Evolutionary conservation across 2,329 filamentous ascomycete genomes (phyloP).

Genomic region (Ophiocordyceps camponoti-rufipedis): DNA sequence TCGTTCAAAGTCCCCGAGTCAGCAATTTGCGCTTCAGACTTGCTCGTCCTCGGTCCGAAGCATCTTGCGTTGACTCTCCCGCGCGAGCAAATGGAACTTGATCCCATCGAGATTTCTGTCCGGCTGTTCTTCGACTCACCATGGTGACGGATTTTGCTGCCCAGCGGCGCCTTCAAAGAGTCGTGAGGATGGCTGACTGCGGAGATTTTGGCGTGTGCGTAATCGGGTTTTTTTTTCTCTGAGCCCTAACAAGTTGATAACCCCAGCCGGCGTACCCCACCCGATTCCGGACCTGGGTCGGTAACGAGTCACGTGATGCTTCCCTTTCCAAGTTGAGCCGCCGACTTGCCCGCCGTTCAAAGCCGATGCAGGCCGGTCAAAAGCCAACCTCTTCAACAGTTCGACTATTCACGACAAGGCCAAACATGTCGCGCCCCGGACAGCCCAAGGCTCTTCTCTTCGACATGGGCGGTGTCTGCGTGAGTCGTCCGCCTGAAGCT

Average conservation of each 20-base stretch:
- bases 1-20: constrained; percentile 91
- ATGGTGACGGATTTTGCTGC: constrained; percentile 43
- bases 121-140: constrained; percentile 38
- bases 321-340: neutral
- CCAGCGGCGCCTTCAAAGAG: constrained; percentile 16
- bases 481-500: constrained; percentile 36
- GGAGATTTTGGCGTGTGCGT: constrained; percentile 20
- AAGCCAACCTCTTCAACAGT: too few relatives aligned
- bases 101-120: constrained; percentile 12
- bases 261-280: neutral
- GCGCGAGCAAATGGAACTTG: constrained; percentile 25
- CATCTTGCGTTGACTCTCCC: constrained; percentile 86
- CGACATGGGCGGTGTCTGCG: constrained; percentile 92
- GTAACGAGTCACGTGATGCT: constrained; percentile 19
- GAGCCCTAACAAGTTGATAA: constrained; percentile 17
- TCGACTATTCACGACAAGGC: constrained; percentile 5
- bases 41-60: constrained; percentile 57
- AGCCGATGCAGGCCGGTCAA: neutral
- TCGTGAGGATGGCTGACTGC: constrained; percentile 8
- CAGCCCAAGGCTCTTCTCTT: constrained; percentile 67
- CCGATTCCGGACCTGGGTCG: constrained; percentile 12
- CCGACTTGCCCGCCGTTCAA: neutral
- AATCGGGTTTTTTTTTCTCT: constrained; percentile 8
- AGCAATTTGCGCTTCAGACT: constrained; percentile 99
- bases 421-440: constrained; percentile 21